Evolutionary conservation across 78 protist genomes (phyloP).

Genomic region (Acrasis kona): DNA sequence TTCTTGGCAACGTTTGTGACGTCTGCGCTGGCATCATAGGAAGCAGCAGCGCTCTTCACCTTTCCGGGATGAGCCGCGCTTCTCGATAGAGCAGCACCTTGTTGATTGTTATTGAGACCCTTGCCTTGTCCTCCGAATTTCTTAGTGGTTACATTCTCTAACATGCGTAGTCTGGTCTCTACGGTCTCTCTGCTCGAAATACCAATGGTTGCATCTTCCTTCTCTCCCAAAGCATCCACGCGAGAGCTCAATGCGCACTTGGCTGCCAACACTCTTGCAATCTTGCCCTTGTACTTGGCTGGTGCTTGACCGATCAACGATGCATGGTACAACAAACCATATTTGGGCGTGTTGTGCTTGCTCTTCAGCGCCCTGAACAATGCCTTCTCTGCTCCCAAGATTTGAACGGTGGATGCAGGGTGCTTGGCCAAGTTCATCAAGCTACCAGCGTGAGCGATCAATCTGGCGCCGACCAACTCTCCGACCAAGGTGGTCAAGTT

Average conservation of each 20-base stretch:
- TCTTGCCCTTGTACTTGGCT: constrained; percentile 92
- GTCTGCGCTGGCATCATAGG: background rate
- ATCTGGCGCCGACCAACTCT: constrained; percentile 90
- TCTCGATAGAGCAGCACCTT: background rate
- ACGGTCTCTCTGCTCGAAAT: constrained; percentile 39
- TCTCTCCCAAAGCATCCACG: constrained; percentile 92
- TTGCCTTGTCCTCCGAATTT: constrained; percentile 12
- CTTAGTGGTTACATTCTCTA: constrained; percentile 40
- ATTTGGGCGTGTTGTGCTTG: constrained; percentile 91
- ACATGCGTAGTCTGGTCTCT: constrained; percentile 53
- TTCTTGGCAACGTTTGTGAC: no score
- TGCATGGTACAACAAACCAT: constrained; percentile 96
- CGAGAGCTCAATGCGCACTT: constrained; percentile 87
- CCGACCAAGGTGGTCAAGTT: constrained; percentile 92
- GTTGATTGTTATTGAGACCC: background rate
- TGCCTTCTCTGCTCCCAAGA: constrained; percentile 94
- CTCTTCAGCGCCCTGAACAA: constrained; percentile 83
- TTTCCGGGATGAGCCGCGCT: background rate
- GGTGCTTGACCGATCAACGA: constrained; percentile 89
- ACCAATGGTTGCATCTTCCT: constrained; percentile 52
- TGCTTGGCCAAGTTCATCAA: constrained; percentile 86
- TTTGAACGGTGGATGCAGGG: constrained; percentile 95
- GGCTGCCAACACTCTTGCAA: constrained; percentile 92
- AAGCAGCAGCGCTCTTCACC: background rate
- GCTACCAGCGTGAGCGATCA: constrained; percentile 91